Percentiles rank a stretch among this genome's conserved stretches.
Evolutionary conservation across 2,329 filamentous ascomycete species (phyloP).

Genomic region (Didymella sp.): DNA sequence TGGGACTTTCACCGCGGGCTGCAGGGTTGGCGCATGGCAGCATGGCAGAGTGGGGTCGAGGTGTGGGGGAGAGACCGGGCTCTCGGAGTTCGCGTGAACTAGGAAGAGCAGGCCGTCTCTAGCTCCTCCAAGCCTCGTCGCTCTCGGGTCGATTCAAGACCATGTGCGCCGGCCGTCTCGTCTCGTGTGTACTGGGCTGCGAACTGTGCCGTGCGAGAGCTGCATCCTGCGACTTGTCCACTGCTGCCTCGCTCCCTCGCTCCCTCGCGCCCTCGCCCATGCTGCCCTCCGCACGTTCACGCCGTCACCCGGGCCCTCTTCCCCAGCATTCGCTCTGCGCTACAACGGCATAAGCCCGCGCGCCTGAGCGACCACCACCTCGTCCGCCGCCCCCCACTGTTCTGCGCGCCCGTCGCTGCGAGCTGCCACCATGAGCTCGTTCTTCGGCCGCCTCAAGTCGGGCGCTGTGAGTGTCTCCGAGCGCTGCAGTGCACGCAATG

Average conservation of each 20-base stretch:
- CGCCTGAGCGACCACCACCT: slow-evolving; percentile 24
- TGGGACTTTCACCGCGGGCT: slow-evolving; percentile 10
- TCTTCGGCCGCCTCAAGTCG: slow-evolving; percentile 62
- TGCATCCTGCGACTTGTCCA: slow-evolving; percentile 3
- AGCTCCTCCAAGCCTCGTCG: slow-evolving; percentile 14
- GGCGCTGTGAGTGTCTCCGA: slow-evolving; percentile 51
- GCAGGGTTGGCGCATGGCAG: slow-evolving; percentile 15
- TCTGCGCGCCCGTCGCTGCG: slow-evolving; percentile 22
- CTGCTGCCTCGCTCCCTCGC: slow-evolving; percentile 13
- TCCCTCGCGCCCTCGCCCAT: slow-evolving; percentile 15
- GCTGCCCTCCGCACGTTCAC: slow-evolving; percentile 18
- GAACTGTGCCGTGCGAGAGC: slow-evolving; percentile 13
- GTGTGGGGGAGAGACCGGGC: slow-evolving; percentile 18
- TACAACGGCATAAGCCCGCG: slow-evolving; percentile 13
- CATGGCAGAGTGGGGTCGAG: slow-evolving; percentile 12
- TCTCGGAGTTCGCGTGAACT: slow-evolving; percentile 14
- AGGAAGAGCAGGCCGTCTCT: slow-evolving; percentile 13
- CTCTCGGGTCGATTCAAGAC: slow-evolving; percentile 20
- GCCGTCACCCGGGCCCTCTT: slow-evolving; percentile 14
- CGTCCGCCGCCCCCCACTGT: slow-evolving; percentile 19
- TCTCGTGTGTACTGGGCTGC: slow-evolving; percentile 12
- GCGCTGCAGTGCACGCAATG: slow-evolving; percentile 24
- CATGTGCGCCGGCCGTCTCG: slow-evolving; percentile 17
- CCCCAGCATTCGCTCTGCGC: slow-evolving; percentile 14
- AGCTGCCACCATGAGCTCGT: slow-evolving; percentile 56